Percentiles rank a stretch among this genome's conserved stretches.
Conservation (phyloP, 2,329 filamentous ascomycete species). For the Fusarium denticulatum region DNA sequence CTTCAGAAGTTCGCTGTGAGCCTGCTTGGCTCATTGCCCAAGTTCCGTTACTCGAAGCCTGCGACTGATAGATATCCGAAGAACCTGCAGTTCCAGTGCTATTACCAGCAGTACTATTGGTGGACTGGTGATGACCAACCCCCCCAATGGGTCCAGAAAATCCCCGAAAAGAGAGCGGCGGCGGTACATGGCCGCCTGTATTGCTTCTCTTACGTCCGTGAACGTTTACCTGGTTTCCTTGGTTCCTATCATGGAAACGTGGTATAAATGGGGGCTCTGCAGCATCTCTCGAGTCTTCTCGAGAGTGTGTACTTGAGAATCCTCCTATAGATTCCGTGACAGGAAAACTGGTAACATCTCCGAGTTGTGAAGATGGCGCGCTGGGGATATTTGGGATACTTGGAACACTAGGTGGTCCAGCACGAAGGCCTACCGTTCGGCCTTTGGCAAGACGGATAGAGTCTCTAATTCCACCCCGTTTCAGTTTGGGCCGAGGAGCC, state of each 20-base stretch:
- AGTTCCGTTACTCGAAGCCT: constrained; percentile 55
- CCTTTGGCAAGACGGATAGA: constrained; percentile 90
- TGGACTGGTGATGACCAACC: constrained; percentile 57
- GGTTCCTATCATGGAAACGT: constrained; percentile 70
- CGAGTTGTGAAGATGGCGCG: constrained; percentile 50
- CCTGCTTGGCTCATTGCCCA: constrained; percentile 58
- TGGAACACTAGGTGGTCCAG: constrained; percentile 64
- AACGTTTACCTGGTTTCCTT: constrained; percentile 56
- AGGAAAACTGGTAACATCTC: constrained; percentile 50
- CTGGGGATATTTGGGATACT: constrained; percentile 57
- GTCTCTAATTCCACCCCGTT: constrained; percentile 76
- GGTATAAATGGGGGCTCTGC: constrained; percentile 79
- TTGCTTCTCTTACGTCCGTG: constrained; percentile 91
- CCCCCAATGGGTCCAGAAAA: constrained; percentile 70
- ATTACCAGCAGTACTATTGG: constrained; percentile 67
- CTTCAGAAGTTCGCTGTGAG: constrained; percentile 65
- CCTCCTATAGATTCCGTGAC: constrained; percentile 54
- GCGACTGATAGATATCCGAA: constrained; percentile 70
- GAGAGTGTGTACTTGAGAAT: constrained; percentile 50
- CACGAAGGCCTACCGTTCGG: constrained; percentile 54
- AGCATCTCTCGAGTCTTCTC: constrained; percentile 65
- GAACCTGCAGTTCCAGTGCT: constrained; percentile 68
- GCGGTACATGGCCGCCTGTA: constrained; percentile 78
- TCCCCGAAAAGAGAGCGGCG: constrained; percentile 78
- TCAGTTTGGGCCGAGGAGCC: constrained; percentile 56